These are phyloP conservation scores for Coprinellus micaceus DNA, from an alignment of 768 basidiomycete species.

Conservation along the genomic window DNA sequence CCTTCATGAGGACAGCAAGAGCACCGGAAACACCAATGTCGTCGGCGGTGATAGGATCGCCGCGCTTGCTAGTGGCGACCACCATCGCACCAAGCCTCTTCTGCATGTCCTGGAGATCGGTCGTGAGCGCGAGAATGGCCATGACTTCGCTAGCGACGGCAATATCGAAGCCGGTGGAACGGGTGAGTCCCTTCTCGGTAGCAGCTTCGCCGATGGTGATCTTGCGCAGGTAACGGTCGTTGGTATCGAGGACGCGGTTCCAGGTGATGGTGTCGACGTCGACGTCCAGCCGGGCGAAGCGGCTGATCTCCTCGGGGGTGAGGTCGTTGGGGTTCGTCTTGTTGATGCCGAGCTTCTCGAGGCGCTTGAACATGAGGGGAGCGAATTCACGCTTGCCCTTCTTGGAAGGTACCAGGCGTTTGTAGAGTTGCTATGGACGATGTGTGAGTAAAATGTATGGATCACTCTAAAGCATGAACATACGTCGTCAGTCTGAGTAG, in stretches of 20 bases:
- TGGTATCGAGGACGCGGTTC: conserved; percentile 96
- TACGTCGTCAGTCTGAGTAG: conserved; percentile 90
- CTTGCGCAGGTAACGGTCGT: conserved; percentile 94
- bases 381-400: conserved; percentile 95
- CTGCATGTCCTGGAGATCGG: conserved; percentile 86
- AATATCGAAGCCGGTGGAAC: conserved; percentile 93
- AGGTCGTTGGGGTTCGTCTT: conserved; percentile 91
- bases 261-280: conserved; percentile 91
- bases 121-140: conserved; percentile 94
- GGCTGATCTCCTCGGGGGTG: conserved; percentile 86
- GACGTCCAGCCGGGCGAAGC: conserved; percentile 89
- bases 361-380: conserved; percentile 92
- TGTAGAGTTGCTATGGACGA: conserved; percentile 50
- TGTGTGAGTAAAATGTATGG: not conserved
- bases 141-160: conserved; percentile 96
- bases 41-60: conserved; percentile 91
- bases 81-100: conserved; percentile 94
- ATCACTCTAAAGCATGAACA: conserved; percentile 18
- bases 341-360: conserved; percentile 91
- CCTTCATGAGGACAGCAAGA: conserved; percentile 95
- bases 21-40: conserved; percentile 95
- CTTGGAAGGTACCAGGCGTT: conserved; percentile 85
- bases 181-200: conserved; percentile 86
- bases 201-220: conserved; percentile 88
- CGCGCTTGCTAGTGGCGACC: conserved; percentile 87